phyloP scores from a whole-genome alignment of 2,329 filamentous ascomycete species.

The Chaetomium sp. region DNA sequence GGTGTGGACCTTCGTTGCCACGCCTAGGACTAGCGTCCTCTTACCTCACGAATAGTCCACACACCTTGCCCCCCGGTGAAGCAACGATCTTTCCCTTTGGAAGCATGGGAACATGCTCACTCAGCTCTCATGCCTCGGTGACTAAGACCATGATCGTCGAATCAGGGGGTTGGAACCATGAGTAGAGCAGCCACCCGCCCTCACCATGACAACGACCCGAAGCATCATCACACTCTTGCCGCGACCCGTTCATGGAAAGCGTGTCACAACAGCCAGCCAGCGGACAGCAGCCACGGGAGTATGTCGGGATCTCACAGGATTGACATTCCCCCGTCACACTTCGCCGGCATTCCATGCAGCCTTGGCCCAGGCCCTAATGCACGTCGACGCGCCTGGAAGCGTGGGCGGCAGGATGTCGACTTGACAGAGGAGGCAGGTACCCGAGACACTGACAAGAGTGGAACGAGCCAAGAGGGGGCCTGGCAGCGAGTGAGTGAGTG shows the following conservation, averaged over 20 bases:
- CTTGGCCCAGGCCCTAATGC: constrained; percentile 12
- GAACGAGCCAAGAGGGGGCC: background rate
- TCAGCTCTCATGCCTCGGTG: too few relatives aligned
- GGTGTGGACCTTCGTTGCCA: constrained; percentile 7
- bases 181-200: background rate
- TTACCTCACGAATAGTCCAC: background rate
- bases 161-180: background rate
- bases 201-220: background rate
- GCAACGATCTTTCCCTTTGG: background rate
- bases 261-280: background rate
- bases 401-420: background rate
- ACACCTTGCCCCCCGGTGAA: background rate
- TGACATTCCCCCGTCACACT: constrained; percentile 9
- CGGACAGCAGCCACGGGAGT: background rate
- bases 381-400: constrained; percentile 18
- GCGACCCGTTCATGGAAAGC: background rate
- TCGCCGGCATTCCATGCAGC: constrained; percentile 22
- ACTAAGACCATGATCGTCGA: background rate
- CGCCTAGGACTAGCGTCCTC: background rate
- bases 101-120: background rate
- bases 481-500: background rate
- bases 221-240: background rate
- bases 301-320: constrained; percentile 1
- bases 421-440: background rate
- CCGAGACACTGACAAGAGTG: background rate